Base-by-base conservation (phyloP, 768 basidiomycete genomes). In the Boletus insuetus region DNA sequence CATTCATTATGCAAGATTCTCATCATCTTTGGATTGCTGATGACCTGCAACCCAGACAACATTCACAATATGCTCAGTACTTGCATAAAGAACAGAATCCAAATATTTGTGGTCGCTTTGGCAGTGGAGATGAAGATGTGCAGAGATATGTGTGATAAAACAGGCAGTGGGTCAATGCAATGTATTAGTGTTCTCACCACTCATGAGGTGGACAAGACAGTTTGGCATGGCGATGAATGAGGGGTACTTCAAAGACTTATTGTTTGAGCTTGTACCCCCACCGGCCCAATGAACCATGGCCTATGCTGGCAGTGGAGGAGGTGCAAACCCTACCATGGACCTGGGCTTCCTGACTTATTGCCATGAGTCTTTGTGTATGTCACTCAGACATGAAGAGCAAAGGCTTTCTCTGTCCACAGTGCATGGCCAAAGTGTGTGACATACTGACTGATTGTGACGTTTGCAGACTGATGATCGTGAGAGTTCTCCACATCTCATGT, bases 51-150 rank as follows among this genome's bases (percentile, higher is more conserved):
- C 66, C 97, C 97, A 6, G 92, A 93, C 19, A 97, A 96, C 60
- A 94, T 99, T 56, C 93, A 96, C 59, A 88, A 95, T 58, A 94
- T 94, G 0, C 78, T 99, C n/a, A 82, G 87, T n/a, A 80, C 82
- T 3, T 93, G 94, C 60, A 76, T 91, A 50, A 82, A 82, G 58
- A 87, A 86, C 68, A 90, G 87, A 67, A 89, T 97, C 51, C 89
- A 94, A 39, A 88, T 98, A 59, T 94, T 89, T 6, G 83, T 98
- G 49, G 93, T 98, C 37, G 92, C 94, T 2, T 82, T 99, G 34
- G 91, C 95, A 0, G 97, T 96, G 7, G 97, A 98, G 71, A 96
- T 98, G 89, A 98, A 98, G 70, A 91, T 99, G 34, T 98, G 94
- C 65, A 85, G 93, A 37, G 89, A 94, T 45, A 79, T 98, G 20